Conservation (phyloP, 768 basidiomycete species). For the Cyclocybe cylindracea region DNA sequence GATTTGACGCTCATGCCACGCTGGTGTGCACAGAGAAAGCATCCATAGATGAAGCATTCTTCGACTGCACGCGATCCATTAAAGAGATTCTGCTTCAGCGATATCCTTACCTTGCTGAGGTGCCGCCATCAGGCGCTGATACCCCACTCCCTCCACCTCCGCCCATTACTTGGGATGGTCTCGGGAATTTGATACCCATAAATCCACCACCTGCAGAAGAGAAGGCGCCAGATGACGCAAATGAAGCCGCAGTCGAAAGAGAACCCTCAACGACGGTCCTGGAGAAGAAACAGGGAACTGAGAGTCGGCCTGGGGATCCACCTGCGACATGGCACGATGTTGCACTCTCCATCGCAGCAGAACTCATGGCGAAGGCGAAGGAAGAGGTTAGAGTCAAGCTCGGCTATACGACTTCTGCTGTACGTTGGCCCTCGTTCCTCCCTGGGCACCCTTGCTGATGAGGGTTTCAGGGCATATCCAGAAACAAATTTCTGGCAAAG, state of each 20-base stretch:
- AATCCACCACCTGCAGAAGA: constrained; percentile 30
- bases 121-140: constrained; percentile 76
- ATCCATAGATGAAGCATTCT: constrained; percentile 95
- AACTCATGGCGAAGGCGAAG: constrained; percentile 78
- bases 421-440: constrained; percentile 34
- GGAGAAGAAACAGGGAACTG: constrained; percentile 13
- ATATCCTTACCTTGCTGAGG: constrained; percentile 73
- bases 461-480: constrained; percentile 70
- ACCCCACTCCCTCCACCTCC: constrained; percentile 77
- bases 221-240: background rate
- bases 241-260: background rate
- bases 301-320: constrained; percentile 34
- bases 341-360: constrained; percentile 85
- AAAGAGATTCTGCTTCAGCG: constrained; percentile 70
- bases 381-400: constrained; percentile 66
- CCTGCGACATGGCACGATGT: constrained; percentile 87
- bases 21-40: constrained; percentile 75
- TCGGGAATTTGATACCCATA: constrained; percentile 66
- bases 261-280: background rate
- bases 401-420: constrained; percentile 94
- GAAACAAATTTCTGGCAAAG: constrained; percentile 96
- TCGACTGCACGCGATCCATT: constrained; percentile 87
- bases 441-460: background rate
- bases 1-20: constrained; percentile 5
- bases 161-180: constrained; percentile 56